These are phyloP conservation scores for Aspergillus hortae DNA, from an alignment of 2,329 filamentous ascomycete species.

Conservation along the genomic window DNA sequence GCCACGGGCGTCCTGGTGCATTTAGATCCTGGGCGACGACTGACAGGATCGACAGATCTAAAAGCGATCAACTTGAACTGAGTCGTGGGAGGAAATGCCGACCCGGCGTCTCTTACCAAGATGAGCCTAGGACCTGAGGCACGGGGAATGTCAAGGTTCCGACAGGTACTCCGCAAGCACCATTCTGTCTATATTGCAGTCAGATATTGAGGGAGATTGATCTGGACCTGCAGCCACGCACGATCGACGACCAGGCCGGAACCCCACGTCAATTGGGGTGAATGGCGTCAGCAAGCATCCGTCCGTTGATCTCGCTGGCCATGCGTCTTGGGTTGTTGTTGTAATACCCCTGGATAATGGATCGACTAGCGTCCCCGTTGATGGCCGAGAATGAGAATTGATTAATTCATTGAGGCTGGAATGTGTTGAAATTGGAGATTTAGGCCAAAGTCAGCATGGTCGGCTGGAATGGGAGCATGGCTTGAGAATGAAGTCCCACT, in stretches of 20 bases:
- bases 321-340: too few relatives aligned
- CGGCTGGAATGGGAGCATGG: not conserved
- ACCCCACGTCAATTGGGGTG: too few relatives aligned
- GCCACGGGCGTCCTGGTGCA: not conserved
- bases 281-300: too few relatives aligned
- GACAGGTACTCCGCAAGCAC: not conserved
- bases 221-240: too few relatives aligned
- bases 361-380: too few relatives aligned
- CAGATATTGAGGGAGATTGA: too few relatives aligned
- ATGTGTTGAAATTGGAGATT: not conserved
- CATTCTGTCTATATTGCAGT: too few relatives aligned
- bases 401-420: not conserved
- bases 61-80: not conserved
- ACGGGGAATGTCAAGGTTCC: not conserved
- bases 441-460: too few relatives aligned
- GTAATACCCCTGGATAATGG: too few relatives aligned
- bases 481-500: not conserved
- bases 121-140: not conserved
- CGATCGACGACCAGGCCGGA: too few relatives aligned
- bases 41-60: not conserved
- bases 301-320: too few relatives aligned
- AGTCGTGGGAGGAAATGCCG: not conserved
- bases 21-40: not conserved
- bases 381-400: too few relatives aligned
- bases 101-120: not conserved